phyloP scores from a whole-genome alignment of 331 rosid genomes.

The Malus hybrid region DNA sequence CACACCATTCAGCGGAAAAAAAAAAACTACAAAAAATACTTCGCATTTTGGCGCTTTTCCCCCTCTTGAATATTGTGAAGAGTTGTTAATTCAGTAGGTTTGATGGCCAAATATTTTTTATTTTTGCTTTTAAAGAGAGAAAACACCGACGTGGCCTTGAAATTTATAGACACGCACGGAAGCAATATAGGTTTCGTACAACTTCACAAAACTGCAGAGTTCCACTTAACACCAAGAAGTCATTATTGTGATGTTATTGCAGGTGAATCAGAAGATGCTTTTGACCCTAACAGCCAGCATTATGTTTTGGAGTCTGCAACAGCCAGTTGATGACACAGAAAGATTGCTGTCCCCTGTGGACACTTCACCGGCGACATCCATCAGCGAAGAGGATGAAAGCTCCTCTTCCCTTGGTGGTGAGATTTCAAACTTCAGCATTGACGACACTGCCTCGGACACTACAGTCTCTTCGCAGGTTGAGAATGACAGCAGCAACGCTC shows the following conservation, averaged over 20 bases:
- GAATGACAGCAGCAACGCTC: constrained; percentile 16
- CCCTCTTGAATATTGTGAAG: not conserved
- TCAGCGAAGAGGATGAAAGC: constrained; percentile 67
- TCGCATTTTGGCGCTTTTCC: not conserved
- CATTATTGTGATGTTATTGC: constrained; percentile 26
- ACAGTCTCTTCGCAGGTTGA: constrained; percentile 61
- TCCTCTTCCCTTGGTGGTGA: constrained; percentile 70
- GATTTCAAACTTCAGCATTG: constrained; percentile 54
- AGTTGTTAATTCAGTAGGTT: not conserved
- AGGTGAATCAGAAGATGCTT: constrained; percentile 98
- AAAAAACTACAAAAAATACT: not conserved
- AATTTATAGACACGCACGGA: not conserved
- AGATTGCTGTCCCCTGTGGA: constrained; percentile 40
- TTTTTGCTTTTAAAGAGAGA: too few species aligned
- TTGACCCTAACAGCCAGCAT: constrained; percentile 79
- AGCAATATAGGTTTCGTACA: not conserved
- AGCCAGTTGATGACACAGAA: constrained; percentile 48
- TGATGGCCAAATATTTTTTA: too few species aligned
- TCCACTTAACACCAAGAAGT: not conserved
- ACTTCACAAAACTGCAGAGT: not conserved
- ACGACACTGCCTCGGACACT: constrained; percentile 74
- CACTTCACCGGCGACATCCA: constrained; percentile 65
- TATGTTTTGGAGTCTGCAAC: constrained; percentile 91
- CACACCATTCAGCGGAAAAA: not conserved
- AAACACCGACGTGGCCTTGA: not conserved